phyloP scores from a whole-genome alignment of 2,329 filamentous ascomycete genomes.

The Ceratocystis cacaofunesta region DNA sequence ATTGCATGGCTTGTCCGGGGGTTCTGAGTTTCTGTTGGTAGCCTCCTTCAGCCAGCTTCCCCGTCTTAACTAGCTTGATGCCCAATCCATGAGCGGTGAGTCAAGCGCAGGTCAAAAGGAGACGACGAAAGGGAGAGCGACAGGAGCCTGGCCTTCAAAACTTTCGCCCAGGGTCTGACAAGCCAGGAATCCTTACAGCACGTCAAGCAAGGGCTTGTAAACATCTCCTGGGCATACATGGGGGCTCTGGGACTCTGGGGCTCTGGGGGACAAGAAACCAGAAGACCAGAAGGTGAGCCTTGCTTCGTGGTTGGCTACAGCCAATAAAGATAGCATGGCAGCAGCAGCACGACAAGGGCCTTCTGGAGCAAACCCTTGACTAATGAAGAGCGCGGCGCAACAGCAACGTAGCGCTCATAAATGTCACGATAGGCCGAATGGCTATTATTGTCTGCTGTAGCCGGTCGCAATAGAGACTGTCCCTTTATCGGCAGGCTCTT shows the following conservation, averaged over 20 bases:
- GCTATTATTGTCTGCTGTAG: too few species aligned
- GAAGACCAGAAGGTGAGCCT: neutral
- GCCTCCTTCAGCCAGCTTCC: neutral
- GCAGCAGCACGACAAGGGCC: too few species aligned
- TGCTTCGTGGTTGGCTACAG: neutral
- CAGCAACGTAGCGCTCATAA: too few species aligned
- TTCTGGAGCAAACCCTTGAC: too few species aligned
- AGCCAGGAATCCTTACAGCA: neutral
- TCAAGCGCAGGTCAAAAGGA: neutral
- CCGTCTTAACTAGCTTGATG: neutral
- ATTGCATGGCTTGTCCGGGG: neutral
- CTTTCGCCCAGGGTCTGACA: neutral
- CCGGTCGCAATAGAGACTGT: too few species aligned
- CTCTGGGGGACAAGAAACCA: too few species aligned
- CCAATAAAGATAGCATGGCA: neutral
- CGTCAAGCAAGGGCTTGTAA: neutral
- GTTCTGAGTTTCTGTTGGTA: neutral
- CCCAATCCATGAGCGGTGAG: neutral
- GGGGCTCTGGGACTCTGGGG: neutral
- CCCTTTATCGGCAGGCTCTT: too few species aligned
- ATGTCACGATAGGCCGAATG: too few species aligned
- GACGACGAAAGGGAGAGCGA: neutral
- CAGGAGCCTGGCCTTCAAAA: neutral
- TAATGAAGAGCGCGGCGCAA: too few species aligned
- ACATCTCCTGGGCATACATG: neutral